These are phyloP conservation scores for Candida dajiaensis DNA, from an alignment of 805 yeast genomes.

Conservation along the genomic window DNA sequence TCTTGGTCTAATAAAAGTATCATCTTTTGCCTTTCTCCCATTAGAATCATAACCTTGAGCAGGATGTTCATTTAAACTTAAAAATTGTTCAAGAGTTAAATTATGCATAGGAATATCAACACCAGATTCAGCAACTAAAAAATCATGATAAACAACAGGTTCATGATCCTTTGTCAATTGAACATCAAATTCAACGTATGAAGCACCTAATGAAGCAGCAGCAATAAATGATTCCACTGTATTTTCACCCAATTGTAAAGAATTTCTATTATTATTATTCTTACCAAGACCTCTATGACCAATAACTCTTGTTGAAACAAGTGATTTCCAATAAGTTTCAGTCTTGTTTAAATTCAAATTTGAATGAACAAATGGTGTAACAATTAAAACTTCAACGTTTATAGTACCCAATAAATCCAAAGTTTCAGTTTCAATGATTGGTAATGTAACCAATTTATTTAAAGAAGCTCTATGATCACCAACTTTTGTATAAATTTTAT, in stretches of 20 bases:
- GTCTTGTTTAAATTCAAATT: conserved; percentile 58
- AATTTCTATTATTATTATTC: conserved; percentile 62
- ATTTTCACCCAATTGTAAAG: conserved; percentile 91
- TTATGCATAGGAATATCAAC: conserved; percentile 95
- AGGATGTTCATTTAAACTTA: conserved; percentile 40
- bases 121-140: conserved; percentile 90
- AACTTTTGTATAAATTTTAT: conserved; percentile 55
- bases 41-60: conserved; percentile 1
- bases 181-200: conserved; percentile 95
- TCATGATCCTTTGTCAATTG: conserved; percentile 86
- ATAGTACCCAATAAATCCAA: conserved; percentile 74
- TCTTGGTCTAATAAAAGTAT: conserved; percentile 25
- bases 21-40: conserved; percentile 18
- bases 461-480: conserved; percentile 65
- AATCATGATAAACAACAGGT: conserved; percentile 94
- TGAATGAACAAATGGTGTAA: conserved; percentile 68
- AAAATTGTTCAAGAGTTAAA: conserved; percentile 82
- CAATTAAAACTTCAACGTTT: conserved; percentile 66
- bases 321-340: conserved; percentile 86
- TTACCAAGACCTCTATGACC: conserved; percentile 96
- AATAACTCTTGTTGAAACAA: conserved; percentile 83
- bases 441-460: conserved; percentile 59
- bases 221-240: conserved; percentile 93
- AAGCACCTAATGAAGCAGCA: conserved; percentile 94
- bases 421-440: conserved; percentile 67